Conservation (phyloP, 1,139 yeast species). For the Trichomonascaceae sp. region DNA sequence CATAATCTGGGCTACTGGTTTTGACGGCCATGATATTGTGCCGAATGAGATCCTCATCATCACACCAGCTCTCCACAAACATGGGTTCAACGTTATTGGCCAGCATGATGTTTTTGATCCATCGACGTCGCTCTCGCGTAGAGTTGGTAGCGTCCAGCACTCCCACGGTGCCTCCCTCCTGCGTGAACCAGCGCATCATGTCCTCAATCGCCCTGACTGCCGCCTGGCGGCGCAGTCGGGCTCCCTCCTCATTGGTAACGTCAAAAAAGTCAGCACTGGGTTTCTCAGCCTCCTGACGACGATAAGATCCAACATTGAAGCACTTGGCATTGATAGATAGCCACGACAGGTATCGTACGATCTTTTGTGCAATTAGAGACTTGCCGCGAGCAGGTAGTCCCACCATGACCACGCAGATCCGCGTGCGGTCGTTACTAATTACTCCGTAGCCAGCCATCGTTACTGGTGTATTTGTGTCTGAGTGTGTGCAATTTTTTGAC, state of each 20-base stretch:
- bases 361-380: slow-evolving; percentile 65
- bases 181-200: slow-evolving; percentile 77
- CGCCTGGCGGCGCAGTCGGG: slow-evolving; percentile 51
- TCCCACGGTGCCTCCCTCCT: slow-evolving; percentile 78
- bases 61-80: slow-evolving; percentile 86
- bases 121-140: slow-evolving; percentile 55
- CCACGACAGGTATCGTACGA: slow-evolving; percentile 88
- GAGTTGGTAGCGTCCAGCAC: slow-evolving; percentile 83
- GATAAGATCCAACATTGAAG: slow-evolving; percentile 79
- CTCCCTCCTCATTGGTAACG: slow-evolving; percentile 50
- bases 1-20: slow-evolving; percentile 78
- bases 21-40: slow-evolving; percentile 78
- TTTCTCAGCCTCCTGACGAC: slow-evolving; percentile 46
- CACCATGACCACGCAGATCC: slow-evolving; percentile 33
- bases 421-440: slow-evolving; percentile 18
- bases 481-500: no score
- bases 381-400: slow-evolving; percentile 69
- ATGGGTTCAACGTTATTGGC: slow-evolving; percentile 69
- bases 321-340: slow-evolving; percentile 74
- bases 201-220: slow-evolving; percentile 63
- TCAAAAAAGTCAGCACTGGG: slow-evolving; percentile 73
- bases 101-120: slow-evolving; percentile 51
- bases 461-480: no score
- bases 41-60: slow-evolving; percentile 62
- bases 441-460: no score